phyloP scores from a whole-genome alignment of 495 filamentous ascomycete species.

The Usnea hakonensis region DNA sequence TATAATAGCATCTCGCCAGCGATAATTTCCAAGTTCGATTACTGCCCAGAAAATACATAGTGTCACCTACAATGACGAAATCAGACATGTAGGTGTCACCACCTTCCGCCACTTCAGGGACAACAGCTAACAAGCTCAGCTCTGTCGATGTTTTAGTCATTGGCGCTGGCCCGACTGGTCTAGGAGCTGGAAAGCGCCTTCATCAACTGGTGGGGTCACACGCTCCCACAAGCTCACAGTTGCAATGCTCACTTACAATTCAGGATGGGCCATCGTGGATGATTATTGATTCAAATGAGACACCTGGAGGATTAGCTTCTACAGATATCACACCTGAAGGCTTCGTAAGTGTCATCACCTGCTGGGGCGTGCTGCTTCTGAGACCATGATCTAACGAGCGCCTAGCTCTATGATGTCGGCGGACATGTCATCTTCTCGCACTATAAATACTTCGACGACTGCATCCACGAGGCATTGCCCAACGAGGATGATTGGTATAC shows the following conservation, averaged over 20 bases:
- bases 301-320: constrained; percentile 90
- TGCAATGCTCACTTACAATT: constrained; percentile 10
- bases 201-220: constrained; percentile 75
- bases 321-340: constrained; percentile 94
- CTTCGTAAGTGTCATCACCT: constrained; percentile 63
- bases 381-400: constrained; percentile 5
- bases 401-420: constrained; percentile 94
- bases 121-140: constrained; percentile 38
- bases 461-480: constrained; percentile 91
- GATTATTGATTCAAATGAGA: constrained; percentile 89
- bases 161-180: constrained; percentile 92
- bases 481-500: constrained; percentile 92
- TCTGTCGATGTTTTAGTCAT: constrained; percentile 97
- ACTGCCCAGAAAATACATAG: neutral
- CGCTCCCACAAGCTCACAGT: constrained; percentile 18
- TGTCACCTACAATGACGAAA: constrained; percentile 5
- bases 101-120: neutral
- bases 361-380: no score
- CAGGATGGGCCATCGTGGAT: constrained; percentile 90
- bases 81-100: constrained; percentile 13
- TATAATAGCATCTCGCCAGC: neutral
- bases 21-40: no score
- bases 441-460: constrained; percentile 99
- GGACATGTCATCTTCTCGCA: constrained; percentile 99
- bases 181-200: constrained; percentile 94